phyloP scores from a whole-genome alignment of 768 basidiomycete genomes.

The Panaeolus cyanescens region DNA sequence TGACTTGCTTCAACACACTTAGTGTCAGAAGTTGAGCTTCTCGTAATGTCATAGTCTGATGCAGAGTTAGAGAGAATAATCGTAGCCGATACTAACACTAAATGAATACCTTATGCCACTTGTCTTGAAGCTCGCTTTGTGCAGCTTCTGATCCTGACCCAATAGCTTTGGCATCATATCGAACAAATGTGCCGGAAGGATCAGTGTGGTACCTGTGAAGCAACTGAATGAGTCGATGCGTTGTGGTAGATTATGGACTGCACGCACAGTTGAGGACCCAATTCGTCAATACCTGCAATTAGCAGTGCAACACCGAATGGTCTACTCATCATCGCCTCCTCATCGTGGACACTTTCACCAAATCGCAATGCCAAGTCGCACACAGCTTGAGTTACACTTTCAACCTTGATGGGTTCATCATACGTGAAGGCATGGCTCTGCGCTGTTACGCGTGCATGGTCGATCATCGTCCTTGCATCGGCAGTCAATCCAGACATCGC shows the following conservation, averaged over 20 bases:
- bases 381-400: conserved; percentile 97
- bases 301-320: conserved; percentile 97
- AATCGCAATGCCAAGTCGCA: conserved; percentile 97
- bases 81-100: conserved; percentile 5
- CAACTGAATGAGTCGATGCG: neutral
- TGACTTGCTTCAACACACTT: conserved; percentile 95
- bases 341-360: conserved; percentile 98
- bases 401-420: conserved; percentile 95
- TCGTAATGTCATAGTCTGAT: conserved; percentile 84
- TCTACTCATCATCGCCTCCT: conserved; percentile 98
- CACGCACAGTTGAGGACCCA: conserved; percentile 91
- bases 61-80: neutral
- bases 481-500: conserved; percentile 98
- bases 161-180: conserved; percentile 98
- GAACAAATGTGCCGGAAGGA: conserved; percentile 96
- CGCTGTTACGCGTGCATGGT: conserved; percentile 96
- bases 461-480: conserved; percentile 99
- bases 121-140: conserved; percentile 95
- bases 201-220: conserved; percentile 90
- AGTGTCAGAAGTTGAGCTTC: conserved; percentile 89
- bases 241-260: neutral
- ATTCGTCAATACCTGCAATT: conserved; percentile 96
- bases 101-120: conserved; percentile 82
- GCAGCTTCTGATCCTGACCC: conserved; percentile 98
- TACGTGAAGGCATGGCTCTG: conserved; percentile 97